Evolutionary conservation across 202 grass and related monocot genomes (phyloP), one percentile per base, ranked within the genome.

Genomic region (Eragrostis tef): DNA sequence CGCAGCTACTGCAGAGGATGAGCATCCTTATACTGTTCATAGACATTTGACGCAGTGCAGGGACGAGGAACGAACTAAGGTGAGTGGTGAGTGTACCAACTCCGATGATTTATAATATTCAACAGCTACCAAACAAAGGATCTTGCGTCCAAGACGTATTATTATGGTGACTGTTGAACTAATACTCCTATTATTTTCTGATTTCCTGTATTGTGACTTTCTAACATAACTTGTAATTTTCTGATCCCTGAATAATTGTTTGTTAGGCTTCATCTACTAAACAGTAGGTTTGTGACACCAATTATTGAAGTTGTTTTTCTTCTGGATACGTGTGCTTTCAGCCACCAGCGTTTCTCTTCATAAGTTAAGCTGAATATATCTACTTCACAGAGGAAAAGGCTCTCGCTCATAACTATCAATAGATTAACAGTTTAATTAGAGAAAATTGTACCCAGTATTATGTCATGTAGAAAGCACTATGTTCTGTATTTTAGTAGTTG

Each of bases 321-420:
- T 24, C 11, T 22, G 11, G 45, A 48, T 73, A 62, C 22, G 27
- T 67, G 52, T 81, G 26, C 50, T 86, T 73, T 76, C 82, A 80
- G 61, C 57, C 24, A 42, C 21, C n/a, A 71, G 16, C 45, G 36
- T 34, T 58, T 17, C 17, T 66, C 47, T 64, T 45, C 75, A 58
- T 47, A 58, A 79, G 9, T 47, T 22, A 58, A 24, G 51, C 51
- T 54, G 51, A 6, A 19, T 34, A 34, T 34, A 17, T 54, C 29
- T 31, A n/a, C 16, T 54, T 54, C 51, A 0, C 17, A 54, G 0
- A 54, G 17, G 17, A 9, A 9, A 11, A 58, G n/a, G 54, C 20
- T 24, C 34, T 44, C 24, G 34, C n/a, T 75, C 36, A 44, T 9
- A 57, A 71, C 12, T 16, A 75, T 59, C 12, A 57, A 13, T 15